A percentile compares a stretch with the other conserved stretches of the same genome.
phyloP scores from a whole-genome alignment of 2,329 filamentous ascomycete species.

The Zopfia rhizophila region DNA sequence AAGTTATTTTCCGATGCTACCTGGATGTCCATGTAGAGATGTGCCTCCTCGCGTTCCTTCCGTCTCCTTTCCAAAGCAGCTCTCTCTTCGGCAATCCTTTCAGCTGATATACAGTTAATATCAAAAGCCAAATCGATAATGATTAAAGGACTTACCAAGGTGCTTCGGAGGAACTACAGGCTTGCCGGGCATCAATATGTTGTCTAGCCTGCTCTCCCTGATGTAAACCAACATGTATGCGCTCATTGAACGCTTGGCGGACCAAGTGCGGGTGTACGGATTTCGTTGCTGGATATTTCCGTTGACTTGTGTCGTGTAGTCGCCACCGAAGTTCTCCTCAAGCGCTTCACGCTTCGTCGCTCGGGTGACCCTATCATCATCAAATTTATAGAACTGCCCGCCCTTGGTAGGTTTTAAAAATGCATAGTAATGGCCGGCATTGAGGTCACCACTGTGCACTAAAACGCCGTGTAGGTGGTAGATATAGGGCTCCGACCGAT shows the following conservation, averaged over 20 bases:
- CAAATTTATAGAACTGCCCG: conserved; percentile 95
- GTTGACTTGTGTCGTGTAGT: conserved; percentile 71
- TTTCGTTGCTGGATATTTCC: conserved; percentile 69
- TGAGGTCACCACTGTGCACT: conserved; percentile 95
- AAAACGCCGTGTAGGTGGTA: conserved; percentile 96
- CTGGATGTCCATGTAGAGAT: conserved; percentile 87
- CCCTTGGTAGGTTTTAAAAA: conserved; percentile 92
- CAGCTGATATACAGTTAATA: conserved; percentile 63
- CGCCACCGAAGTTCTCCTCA: conserved; percentile 96
- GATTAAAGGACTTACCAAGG: conserved; percentile 67
- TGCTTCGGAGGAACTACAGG: conserved; percentile 83
- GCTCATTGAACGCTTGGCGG: conserved; percentile 78
- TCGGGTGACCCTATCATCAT: conserved; percentile 96
- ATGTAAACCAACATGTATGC: conserved; percentile 99
- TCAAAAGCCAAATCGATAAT: conserved; percentile 3
- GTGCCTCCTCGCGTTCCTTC: conserved; percentile 93
- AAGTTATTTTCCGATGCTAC: conserved; percentile 87
- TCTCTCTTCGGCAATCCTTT: conserved; percentile 83
- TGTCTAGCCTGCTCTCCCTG: conserved; percentile 83
- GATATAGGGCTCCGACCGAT: conserved; percentile 86
- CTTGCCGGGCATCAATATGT: conserved; percentile 80
- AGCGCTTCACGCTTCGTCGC: conserved; percentile 90
- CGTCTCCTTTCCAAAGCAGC: conserved; percentile 77
- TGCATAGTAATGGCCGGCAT: conserved; percentile 98
- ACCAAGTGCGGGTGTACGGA: conserved; percentile 71